Conservation (phyloP, 179 eudicot genomes). For the Beta lomatogona region DNA sequence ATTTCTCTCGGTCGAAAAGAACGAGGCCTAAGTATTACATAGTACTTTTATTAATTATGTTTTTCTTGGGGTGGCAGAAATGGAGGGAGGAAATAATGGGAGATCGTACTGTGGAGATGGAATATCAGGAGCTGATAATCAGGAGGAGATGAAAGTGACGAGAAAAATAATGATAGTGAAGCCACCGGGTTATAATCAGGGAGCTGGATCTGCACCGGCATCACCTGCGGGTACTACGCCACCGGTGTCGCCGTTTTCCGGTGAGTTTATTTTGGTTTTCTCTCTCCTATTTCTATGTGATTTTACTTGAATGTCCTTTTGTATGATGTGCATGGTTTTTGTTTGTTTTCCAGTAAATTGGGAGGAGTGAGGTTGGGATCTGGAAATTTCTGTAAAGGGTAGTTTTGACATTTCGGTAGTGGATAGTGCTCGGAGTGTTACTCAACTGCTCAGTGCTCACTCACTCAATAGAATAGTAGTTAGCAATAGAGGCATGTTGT, state of each 20-base stretch:
- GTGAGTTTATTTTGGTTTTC: slow-evolving; percentile 37
- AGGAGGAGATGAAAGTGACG: slow-evolving; percentile 52
- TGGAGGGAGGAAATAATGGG: slow-evolving; percentile 28
- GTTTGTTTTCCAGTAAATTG: slow-evolving; percentile 18
- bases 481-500: too few relatives aligned
- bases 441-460: background rate
- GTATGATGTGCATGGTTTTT: background rate
- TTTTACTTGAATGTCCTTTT: slow-evolving; percentile 13
- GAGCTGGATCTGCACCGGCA: slow-evolving; percentile 60
- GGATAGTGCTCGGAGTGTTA: too few relatives aligned
- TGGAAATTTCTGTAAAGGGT: slow-evolving; percentile 27
- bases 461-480: too few relatives aligned
- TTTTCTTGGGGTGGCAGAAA: slow-evolving; percentile 22
- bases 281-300: background rate
- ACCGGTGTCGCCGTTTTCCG: slow-evolving; percentile 90
- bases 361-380: slow-evolving; percentile 23
- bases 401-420: slow-evolving; percentile 1
- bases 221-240: slow-evolving; percentile 85
- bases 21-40: background rate
- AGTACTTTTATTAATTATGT: background rate
- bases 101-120: slow-evolving; percentile 40
- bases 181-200: slow-evolving; percentile 49
- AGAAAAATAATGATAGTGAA: slow-evolving; percentile 83
- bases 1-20: background rate
- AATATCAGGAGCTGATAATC: background rate